Evolutionary conservation across 805 yeast genomes (phyloP), one percentile per base, ranked within the genome.

Genomic region (Ogataea ganodermae): DNA sequence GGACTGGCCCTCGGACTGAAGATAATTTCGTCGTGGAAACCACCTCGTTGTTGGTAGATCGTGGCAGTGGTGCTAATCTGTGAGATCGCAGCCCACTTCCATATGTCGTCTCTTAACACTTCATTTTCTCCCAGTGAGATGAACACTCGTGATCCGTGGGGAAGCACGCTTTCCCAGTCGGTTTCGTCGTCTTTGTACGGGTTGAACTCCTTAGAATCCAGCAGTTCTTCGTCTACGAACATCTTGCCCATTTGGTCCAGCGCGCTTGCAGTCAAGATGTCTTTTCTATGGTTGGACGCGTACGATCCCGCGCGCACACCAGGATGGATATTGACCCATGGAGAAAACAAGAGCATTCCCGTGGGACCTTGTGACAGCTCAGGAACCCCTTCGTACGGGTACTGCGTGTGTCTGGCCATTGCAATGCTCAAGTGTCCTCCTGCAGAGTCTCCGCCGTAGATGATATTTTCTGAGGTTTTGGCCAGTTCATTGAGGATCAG

Each of bases 311-410:
- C 24, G 7, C 13, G n/a, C n/a, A 18, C 9, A 4, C 35, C 42
- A 3, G 45, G 49, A 28, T 46, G 35, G 2, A 46, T 9, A 22
- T 46, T 46, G 20, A 46, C 45, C 49, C 49, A 46, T 4, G 49
- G 45, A 16, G 49, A 41, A 24, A 46, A 41, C 18, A 46, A 18
- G 13, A 46, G 27, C 38, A 46, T 20, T 9, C 45, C 49, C 10
- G 32, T 26, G 4, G 49, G 49, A 37, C n/a, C 8, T 13, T 13
- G 35, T 4, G 12, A 16, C 16, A 39, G 31, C 4, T 10, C 16
- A 7, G 44, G 37, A 17, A 41, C 37, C 2, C 37, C 44, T 21
- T 31, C 21, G n/a, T 17, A 41, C 6, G 44, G 44, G 12, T 41
- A 30, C 21, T 31, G n/a, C 13, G 14, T 16, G 28, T 41, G 44